Evolutionary conservation across 176 grass and related monocot genomes (phyloP), one percentile per base, ranked within the genome.

Genomic region (Rhynchospora breviuscula): DNA sequence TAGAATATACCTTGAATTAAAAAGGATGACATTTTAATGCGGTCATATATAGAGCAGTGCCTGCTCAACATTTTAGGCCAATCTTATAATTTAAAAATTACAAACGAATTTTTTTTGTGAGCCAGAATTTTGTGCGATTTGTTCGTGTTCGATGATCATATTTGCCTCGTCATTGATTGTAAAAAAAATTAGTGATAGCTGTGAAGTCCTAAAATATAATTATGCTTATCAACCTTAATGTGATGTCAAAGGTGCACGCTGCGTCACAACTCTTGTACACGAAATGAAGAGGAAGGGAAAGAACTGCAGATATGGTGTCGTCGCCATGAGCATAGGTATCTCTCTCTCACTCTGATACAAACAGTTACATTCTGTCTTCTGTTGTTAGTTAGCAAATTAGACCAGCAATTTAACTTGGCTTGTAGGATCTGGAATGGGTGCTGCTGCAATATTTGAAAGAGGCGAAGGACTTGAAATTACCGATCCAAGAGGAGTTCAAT

Each of bases 381-480:
- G 46, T 48, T 47, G 7, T 21, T 71, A 47, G 7, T 71, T 19
- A 48, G 68, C 68, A 21, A 72, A 72, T 72, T 72, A 46, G 17
- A 21, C 67, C 17, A 9, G 9, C 46, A 71, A 40, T 67, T 67
- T 57, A 67, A 47, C 7, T n/a, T 8, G 47, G 5, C 31, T 0
- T 67, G 78, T 86, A 98, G 95, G 89, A 40, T 90, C 91, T 22
- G 95, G 92, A 13, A 98, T 94, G 95, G 95, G 95, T 8, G 95
- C 90, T 19, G 92, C 88, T 17, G 89, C 95, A 18, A 90, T 94
- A 0, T 94, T 97, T 45, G 95, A 97, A 87, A 71, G 95, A 13
- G 92, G 92, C 0, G 92, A 92, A n/a, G 48, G 57, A 0, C 85
- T 88, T 84, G 82, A 86, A 63, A 88, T 94, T 74, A 82, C 88